These are phyloP conservation scores for Trichosporon coremiiforme DNA, from an alignment of 1,284 basidiomycete species.

Conservation along the genomic window DNA sequence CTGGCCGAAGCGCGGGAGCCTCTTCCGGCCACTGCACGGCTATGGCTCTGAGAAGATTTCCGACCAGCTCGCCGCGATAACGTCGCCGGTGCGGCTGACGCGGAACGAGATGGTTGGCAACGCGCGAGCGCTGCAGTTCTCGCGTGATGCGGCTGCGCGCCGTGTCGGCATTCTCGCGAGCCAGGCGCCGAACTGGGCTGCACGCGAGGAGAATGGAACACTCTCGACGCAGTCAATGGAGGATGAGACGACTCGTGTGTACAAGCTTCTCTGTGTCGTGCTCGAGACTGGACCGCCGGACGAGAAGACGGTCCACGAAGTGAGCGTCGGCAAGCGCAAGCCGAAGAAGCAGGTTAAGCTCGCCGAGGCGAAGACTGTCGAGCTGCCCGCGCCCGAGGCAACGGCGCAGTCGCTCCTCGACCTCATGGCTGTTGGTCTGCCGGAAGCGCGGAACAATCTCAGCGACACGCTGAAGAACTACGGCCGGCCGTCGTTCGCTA, in stretches of 20 bases:
- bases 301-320: constrained; percentile 4
- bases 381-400: constrained; percentile 8
- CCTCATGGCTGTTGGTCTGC: constrained; percentile 43
- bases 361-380: constrained; percentile 1
- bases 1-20: constrained; percentile 27
- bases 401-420: constrained; percentile 42
- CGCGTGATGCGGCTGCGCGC: constrained; percentile 42
- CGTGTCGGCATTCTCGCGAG: constrained; percentile 50
- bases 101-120: constrained; percentile 51
- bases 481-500: constrained; percentile 47
- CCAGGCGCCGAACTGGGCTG: constrained; percentile 47
- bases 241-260: constrained; percentile 47
- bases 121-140: constrained; percentile 37
- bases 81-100: constrained; percentile 50
- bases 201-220: constrained; percentile 14
- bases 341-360: constrained; percentile 21
- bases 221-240: constrained; percentile 30
- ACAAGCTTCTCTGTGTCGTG: constrained; percentile 43
- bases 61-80: constrained; percentile 37
- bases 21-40: constrained; percentile 28
- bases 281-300: constrained; percentile 38
- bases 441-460: constrained; percentile 33
- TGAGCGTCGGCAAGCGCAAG: background rate
- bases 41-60: constrained; percentile 11
- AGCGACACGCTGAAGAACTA: constrained; percentile 37